Conservation (phyloP, 2,329 filamentous ascomycete genomes). For the Cryphonectria radicalis region DNA sequence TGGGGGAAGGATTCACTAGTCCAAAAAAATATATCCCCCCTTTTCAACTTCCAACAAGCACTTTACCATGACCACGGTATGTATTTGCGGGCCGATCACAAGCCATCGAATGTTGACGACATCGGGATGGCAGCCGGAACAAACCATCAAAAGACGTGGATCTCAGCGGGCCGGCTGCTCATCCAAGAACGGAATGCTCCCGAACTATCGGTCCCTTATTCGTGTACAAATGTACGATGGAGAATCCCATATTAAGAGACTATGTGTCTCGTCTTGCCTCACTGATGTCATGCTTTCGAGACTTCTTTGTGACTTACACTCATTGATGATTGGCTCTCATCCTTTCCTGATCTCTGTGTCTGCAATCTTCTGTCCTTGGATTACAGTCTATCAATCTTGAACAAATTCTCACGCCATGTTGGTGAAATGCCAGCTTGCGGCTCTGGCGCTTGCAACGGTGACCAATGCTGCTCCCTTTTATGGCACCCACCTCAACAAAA, state of each 20-base stretch:
- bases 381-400: not conserved
- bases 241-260: not conserved
- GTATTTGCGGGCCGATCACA: not conserved
- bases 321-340: not conserved
- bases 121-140: not conserved
- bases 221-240: not conserved
- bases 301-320: not conserved
- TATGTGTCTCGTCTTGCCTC: not conserved
- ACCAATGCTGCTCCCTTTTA: slow-evolving; percentile 22
- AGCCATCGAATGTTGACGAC: not conserved
- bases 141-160: not conserved
- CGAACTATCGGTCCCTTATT: not conserved
- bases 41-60: not conserved
- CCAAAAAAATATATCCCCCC: not conserved
- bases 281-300: not conserved
- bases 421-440: slow-evolving; percentile 4
- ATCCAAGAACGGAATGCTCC: not conserved
- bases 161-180: not conserved
- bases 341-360: not conserved
- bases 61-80: not conserved
- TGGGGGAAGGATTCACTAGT: not conserved
- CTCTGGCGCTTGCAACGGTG: slow-evolving; percentile 8
- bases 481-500: slow-evolving; percentile 10
- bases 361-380: not conserved
- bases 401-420: slow-evolving; percentile 5